Percentiles rank a stretch among this genome's conserved stretches.
Evolutionary conservation across 129 eudicot species (phyloP).

Genomic region (Dittrichia graveolens): DNA sequence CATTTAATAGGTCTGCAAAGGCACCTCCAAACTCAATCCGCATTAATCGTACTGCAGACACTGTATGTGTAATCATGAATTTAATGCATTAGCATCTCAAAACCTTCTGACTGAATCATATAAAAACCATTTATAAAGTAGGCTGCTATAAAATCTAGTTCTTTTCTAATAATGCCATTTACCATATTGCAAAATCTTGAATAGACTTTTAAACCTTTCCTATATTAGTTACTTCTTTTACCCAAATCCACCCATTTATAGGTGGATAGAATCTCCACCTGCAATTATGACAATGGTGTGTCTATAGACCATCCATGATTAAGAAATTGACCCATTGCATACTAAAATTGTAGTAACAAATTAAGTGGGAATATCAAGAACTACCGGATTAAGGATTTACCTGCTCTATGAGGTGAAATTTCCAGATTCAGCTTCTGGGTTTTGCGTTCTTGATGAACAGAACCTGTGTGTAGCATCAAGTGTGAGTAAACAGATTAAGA

Average conservation of each 20-base stretch:
- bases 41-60: slow-evolving; percentile 95
- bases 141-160: not conserved
- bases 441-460: slow-evolving; percentile 39
- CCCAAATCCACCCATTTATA: not conserved
- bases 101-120: slow-evolving; percentile 16
- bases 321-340: not conserved
- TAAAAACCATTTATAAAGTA: not conserved
- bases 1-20: slow-evolving; percentile 90
- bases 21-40: slow-evolving; percentile 97
- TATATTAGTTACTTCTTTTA: not conserved
- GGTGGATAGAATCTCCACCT: no score
- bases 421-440: slow-evolving; percentile 63
- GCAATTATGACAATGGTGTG: not conserved
- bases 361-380: not conserved
- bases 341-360: not conserved
- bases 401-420: slow-evolving; percentile 96
- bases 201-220: not conserved
- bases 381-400: slow-evolving; percentile 35
- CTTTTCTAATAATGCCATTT: no score
- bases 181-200: no score
- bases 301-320: not conserved
- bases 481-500: not conserved
- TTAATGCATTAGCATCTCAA: slow-evolving; percentile 15
- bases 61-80: slow-evolving; percentile 35
- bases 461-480: slow-evolving; percentile 39